A percentile compares a stretch with the other conserved stretches of the same genome.
Conservation (phyloP, 106 monocot genomes). For the Phalaenopsis aphrodite region DNA sequence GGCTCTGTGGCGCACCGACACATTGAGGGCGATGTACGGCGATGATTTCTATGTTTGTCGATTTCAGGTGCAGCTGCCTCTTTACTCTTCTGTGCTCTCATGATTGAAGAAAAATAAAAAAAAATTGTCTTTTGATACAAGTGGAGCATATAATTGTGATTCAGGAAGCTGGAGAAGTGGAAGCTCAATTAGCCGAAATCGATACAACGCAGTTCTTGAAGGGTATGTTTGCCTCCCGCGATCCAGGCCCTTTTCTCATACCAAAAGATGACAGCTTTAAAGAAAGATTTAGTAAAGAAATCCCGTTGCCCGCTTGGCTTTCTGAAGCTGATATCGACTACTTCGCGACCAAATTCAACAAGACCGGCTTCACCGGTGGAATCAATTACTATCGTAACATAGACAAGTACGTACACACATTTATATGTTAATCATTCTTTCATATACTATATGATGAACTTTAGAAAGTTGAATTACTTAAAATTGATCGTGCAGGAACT, state of each 20-base stretch:
- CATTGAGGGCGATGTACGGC: slow-evolving; percentile 25
- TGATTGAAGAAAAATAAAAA: too few relatives aligned
- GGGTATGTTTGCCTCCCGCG: not conserved
- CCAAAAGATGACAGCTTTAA: slow-evolving; percentile 1
- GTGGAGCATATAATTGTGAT: too few relatives aligned
- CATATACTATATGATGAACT: too few relatives aligned
- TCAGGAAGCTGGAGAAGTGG: slow-evolving; percentile 16
- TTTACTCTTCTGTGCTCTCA: too few relatives aligned
- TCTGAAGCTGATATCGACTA: slow-evolving; percentile 16
- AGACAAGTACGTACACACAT: not conserved
- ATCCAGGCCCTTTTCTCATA: slow-evolving; percentile 4
- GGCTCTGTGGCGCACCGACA: slow-evolving; percentile 18
- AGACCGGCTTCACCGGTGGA: slow-evolving; percentile 19
- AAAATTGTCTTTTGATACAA: too few relatives aligned
- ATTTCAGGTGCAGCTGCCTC: slow-evolving; percentile 28
- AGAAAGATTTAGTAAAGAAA: not conserved
- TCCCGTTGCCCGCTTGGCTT: slow-evolving; percentile 11
- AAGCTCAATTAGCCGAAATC: slow-evolving; percentile 15
- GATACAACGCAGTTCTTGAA: not conserved
- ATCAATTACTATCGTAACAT: slow-evolving; percentile 18
- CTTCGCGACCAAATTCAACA: slow-evolving; percentile 7
- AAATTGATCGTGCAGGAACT: slow-evolving; percentile 22
- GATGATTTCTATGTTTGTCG: slow-evolving; percentile 39
- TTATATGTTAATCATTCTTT: too few relatives aligned
- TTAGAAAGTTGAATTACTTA: too few relatives aligned